Conservation (phyloP, 169 alveolate genomes). For the Eimeria tenella region DNA sequence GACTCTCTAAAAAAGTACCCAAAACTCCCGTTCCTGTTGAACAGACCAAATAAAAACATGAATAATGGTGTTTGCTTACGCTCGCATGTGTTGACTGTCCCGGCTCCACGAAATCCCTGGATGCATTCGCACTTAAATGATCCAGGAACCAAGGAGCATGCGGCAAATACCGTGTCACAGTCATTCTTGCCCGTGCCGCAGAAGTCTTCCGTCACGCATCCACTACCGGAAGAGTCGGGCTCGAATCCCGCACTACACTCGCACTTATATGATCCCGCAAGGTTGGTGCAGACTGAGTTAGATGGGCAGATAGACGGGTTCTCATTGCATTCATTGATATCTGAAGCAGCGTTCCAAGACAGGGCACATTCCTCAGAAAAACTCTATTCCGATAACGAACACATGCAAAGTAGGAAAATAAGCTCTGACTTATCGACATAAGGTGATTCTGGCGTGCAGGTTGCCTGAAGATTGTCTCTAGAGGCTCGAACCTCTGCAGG, state of each 20-base stretch:
- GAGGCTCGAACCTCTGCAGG: slow-evolving; percentile 64
- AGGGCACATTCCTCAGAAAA: too few relatives aligned
- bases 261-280: slow-evolving; percentile 78
- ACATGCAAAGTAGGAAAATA: too few relatives aligned
- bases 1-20: too few relatives aligned
- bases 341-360: not conserved
- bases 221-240: slow-evolving; percentile 61
- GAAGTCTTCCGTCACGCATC: slow-evolving; percentile 62
- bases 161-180: slow-evolving; percentile 71
- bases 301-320: slow-evolving; percentile 57
- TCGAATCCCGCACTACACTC: slow-evolving; percentile 76
- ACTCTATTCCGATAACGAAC: too few relatives aligned
- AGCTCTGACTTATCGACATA: too few relatives aligned
- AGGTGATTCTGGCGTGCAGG: too few relatives aligned
- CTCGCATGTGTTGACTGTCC: slow-evolving; percentile 60
- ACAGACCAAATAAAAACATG: not conserved
- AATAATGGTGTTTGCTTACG: slow-evolving; percentile 42
- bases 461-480: too few relatives aligned
- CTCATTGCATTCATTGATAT: slow-evolving; percentile 77
- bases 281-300: slow-evolving; percentile 77
- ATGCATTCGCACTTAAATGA: slow-evolving; percentile 79
- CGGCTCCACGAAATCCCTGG: slow-evolving; percentile 72
- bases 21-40: not conserved
- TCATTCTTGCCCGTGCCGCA: slow-evolving; percentile 67
- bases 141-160: slow-evolving; percentile 74